phyloP scores from a whole-genome alignment of 1,284 basidiomycete genomes.

The Ceratobasidium sp. region DNA sequence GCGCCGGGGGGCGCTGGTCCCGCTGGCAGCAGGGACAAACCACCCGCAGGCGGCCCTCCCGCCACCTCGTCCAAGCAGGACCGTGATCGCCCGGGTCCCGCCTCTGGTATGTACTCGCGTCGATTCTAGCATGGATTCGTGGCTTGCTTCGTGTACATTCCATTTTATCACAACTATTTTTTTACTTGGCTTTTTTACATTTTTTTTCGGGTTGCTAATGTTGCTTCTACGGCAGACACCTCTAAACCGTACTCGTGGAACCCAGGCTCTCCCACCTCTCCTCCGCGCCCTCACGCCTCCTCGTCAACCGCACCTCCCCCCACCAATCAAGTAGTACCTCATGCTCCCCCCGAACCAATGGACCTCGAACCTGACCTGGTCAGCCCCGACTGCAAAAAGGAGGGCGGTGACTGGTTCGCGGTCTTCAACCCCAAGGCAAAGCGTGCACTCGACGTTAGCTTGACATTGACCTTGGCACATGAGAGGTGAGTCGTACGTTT shows the following conservation, averaged over 20 bases:
- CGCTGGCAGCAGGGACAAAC: slow-evolving; percentile 41
- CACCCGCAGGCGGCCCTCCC: slow-evolving; percentile 41
- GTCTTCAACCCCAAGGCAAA: slow-evolving; percentile 91
- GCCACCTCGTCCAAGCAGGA: slow-evolving; percentile 45
- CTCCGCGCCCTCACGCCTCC: slow-evolving; percentile 44
- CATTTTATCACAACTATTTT: slow-evolving; percentile 37
- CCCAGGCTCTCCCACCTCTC: slow-evolving; percentile 43
- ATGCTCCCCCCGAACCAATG: slow-evolving; percentile 52
- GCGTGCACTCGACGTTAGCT: slow-evolving; percentile 84
- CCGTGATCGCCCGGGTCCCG: slow-evolving; percentile 46
- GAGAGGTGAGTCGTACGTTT: slow-evolving; percentile 75
- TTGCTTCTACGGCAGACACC: slow-evolving; percentile 29
- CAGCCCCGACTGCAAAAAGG: slow-evolving; percentile 71
- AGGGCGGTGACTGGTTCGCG: slow-evolving; percentile 95
- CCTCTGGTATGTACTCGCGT: slow-evolving; percentile 43
- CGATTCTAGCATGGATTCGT: slow-evolving; percentile 19
- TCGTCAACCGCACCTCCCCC: slow-evolving; percentile 43
- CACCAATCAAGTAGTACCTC: slow-evolving; percentile 46
- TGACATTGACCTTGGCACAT: slow-evolving; percentile 93
- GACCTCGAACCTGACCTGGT: slow-evolving; percentile 65
- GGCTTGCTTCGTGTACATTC: slow-evolving; percentile 23
- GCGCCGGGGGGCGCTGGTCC: slow-evolving; percentile 26
- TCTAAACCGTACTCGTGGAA: slow-evolving; percentile 32
- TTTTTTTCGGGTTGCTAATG: slow-evolving; percentile 45
- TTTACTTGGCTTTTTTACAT: slow-evolving; percentile 30